Conservation (phyloP, 2,329 filamentous ascomycete genomes). For the Pseudomassariella vexata region DNA sequence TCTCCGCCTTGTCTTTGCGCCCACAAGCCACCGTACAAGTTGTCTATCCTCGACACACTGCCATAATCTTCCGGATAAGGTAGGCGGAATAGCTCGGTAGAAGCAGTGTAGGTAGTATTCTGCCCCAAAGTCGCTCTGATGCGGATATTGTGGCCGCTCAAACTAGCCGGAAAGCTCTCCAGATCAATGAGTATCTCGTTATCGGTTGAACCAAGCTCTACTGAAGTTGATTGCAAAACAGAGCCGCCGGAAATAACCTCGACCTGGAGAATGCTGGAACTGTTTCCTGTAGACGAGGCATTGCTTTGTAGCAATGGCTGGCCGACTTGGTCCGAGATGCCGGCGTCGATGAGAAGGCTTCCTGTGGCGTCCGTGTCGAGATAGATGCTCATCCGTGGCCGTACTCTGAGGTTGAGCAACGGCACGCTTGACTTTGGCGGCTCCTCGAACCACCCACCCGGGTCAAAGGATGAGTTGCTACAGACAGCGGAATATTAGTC, state of each 20-base stretch:
- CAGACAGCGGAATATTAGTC: not conserved
- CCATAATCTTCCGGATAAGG: constrained; percentile 11
- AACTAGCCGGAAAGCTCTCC: constrained; percentile 4
- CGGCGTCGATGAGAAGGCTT: constrained; percentile 35
- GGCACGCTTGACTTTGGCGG: constrained; percentile 28
- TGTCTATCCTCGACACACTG: constrained; percentile 13
- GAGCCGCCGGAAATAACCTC: constrained; percentile 1
- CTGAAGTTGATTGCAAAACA: not conserved
- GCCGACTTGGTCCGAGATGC: constrained; percentile 31
- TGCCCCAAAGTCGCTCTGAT: constrained; percentile 7
- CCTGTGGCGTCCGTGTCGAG: constrained; percentile 30
- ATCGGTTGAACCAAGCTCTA: constrained; percentile 9
- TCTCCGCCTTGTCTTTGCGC: constrained; percentile 10
- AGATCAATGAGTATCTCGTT: constrained; percentile 10
- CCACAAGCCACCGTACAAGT: constrained; percentile 12
- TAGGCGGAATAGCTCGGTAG: constrained; percentile 9
- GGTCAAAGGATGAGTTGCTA: constrained; percentile 39
- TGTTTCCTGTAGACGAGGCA: not conserved
- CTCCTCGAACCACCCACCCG: constrained; percentile 37
- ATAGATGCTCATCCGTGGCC: constrained; percentile 41
- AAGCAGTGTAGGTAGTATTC: constrained; percentile 8
- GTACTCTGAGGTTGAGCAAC: constrained; percentile 36
- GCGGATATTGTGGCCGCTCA: constrained; percentile 10
- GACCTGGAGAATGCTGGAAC: not conserved
- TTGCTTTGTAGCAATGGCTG: constrained; percentile 18